Evolutionary conservation across 2,329 filamentous ascomycete genomes (phyloP).

Genomic region (Fusarium bulbicola): DNA sequence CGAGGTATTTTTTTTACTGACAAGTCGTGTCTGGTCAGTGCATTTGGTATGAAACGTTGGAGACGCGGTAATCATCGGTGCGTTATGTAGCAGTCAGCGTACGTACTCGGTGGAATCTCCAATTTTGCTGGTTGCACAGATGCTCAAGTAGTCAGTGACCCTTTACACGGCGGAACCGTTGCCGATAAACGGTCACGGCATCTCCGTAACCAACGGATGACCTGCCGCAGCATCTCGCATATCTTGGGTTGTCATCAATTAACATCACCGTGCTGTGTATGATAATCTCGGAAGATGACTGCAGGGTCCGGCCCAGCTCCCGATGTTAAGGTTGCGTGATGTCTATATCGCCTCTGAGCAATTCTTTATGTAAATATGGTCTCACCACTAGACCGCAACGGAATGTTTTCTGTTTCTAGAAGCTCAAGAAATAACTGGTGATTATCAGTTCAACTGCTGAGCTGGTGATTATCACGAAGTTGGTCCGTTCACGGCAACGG

Average conservation of each 20-base stretch:
- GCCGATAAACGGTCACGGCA: background rate
- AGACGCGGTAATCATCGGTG: conserved; percentile 11
- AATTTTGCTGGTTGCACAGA: background rate
- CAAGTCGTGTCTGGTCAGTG: background rate
- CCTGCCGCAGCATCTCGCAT: background rate
- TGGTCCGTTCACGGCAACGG: background rate
- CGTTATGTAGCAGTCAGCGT: background rate
- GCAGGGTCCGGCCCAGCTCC: background rate
- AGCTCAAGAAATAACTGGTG: background rate
- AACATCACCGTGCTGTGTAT: background rate
- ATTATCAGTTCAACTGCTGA: background rate
- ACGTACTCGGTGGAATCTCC: background rate
- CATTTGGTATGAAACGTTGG: background rate
- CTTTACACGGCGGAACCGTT: background rate
- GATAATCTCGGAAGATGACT: background rate
- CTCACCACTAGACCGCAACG: background rate
- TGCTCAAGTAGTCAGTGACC: background rate
- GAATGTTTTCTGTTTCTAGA: background rate
- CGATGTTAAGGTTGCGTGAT: background rate
- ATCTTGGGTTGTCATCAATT: background rate
- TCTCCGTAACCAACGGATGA: background rate
- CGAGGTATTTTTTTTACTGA: background rate
- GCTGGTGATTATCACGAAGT: background rate
- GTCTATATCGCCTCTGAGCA: background rate
- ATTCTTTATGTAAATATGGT: background rate